These are phyloP conservation scores for Coemansia sp. DNA, from an alignment of 192 early-diverging fungal species.

Conservation along the genomic window DNA sequence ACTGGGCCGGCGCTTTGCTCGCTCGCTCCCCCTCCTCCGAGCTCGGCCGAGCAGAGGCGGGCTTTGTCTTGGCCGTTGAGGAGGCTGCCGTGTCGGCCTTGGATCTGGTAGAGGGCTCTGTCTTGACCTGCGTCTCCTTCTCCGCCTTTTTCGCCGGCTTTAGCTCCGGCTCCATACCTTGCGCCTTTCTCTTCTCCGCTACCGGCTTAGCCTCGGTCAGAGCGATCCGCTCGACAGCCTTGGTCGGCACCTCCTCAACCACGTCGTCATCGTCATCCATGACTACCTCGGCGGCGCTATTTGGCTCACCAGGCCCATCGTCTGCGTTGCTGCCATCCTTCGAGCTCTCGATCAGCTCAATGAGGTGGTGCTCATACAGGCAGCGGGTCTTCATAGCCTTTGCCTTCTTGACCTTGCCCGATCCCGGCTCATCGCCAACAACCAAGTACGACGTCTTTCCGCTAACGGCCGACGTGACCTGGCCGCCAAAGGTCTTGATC, in stretches of 20 bases:
- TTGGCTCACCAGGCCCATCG: background rate
- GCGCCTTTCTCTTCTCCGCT: no score
- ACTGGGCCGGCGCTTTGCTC: background rate
- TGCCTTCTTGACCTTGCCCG: slow-evolving; percentile 78
- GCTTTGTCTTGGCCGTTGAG: no score
- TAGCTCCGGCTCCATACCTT: background rate
- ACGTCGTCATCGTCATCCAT: background rate
- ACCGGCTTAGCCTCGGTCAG: slow-evolving; percentile 1
- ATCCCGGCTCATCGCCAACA: slow-evolving; percentile 82
- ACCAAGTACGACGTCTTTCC: slow-evolving; percentile 84
- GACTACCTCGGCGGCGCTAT: background rate
- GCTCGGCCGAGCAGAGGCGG: no score
- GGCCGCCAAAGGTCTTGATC: slow-evolving; percentile 83
- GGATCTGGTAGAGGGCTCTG: no score
- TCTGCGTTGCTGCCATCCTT: no score
- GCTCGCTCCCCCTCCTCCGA: no score
- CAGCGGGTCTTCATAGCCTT: slow-evolving; percentile 62
- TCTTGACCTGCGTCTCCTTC: no score
- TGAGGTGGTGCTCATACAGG: slow-evolving; percentile 79
- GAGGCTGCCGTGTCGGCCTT: no score
- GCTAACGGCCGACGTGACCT: slow-evolving; percentile 70
- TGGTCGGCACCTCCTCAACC: background rate
- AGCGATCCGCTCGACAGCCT: background rate
- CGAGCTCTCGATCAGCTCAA: slow-evolving; percentile 70
- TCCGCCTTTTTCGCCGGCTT: no score